Base-by-base conservation (phyloP, 2,329 filamentous ascomycete species). In the Massarina eburnea region DNA sequence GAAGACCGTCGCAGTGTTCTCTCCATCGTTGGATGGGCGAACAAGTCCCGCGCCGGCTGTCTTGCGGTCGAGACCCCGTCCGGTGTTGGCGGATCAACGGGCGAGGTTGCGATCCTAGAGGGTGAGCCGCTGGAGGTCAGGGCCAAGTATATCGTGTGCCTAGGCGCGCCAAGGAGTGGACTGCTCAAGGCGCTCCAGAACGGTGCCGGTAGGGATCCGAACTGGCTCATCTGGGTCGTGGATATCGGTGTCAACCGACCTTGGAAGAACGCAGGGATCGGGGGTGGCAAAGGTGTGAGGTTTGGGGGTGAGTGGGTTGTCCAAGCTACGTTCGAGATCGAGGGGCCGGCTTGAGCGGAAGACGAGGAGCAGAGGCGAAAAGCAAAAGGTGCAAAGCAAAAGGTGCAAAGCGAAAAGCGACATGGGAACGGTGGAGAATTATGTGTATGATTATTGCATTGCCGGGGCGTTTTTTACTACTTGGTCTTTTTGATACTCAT, bases 1-100 rank as follows among this genome's bases (percentile, higher is more conserved):
- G 86, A 87, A 14, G 88, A 95, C 55, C 89, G 95, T 66, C 84
- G 86, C 3, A 87, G 86, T 0, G 89, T 90, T 0, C 91, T 95
- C 62, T 88, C 95, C 63, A 82, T 96, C 62, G 94, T 96, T 61
- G 87, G 91, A 52, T 97, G 91, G 91, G 87, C 90, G 2, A 97
- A 96, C 65, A 86, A 91, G 53, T 89, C 86, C 64, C 88, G 91
- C 54, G 85, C 90, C 0, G 84, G 86, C 46, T 86, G 94, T 3
- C 74, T 99, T 17, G 88, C 91, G 0, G 82, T 99, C n/a, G 92
- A 96, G 65, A 83, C 95, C 5, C 94, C 94, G 1, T 92, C 89
- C 0, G 94, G 94, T 4, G 83, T 96, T 39, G 90, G 92, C 53
- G 89, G 89, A 2, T 83, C 84, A 0, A 85, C 84, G 30, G 80